Evolutionary conservation across 768 basidiomycete species (phyloP).

Genomic region (Suillus occidentalis): DNA sequence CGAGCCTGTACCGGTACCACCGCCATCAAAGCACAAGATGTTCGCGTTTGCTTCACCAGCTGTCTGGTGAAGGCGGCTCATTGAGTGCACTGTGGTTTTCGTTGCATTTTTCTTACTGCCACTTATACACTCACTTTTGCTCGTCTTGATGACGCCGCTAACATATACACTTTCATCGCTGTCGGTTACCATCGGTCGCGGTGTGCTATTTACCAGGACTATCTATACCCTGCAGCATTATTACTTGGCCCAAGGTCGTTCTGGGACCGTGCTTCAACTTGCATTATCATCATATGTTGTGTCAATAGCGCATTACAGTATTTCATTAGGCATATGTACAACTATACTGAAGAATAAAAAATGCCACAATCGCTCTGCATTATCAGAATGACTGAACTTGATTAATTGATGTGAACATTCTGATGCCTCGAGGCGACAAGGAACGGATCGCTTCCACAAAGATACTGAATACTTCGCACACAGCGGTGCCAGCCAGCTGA

Average conservation of each 20-base stretch:
- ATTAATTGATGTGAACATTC: neutral
- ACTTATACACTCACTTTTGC: conserved; percentile 16
- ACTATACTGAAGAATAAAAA: conserved; percentile 26
- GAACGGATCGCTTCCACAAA: neutral
- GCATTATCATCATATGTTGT: conserved; percentile 35
- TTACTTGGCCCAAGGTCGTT: conserved; percentile 6
- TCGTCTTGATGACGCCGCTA: conserved; percentile 33
- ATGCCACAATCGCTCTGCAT: conserved; percentile 25
- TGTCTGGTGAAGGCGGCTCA: conserved; percentile 65
- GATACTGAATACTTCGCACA: neutral
- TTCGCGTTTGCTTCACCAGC: conserved; percentile 64
- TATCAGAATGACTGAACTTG: neutral
- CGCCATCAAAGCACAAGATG: conserved; percentile 55
- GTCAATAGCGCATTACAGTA: conserved; percentile 36
- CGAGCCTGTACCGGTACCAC: conserved; percentile 23
- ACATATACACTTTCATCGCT: conserved; percentile 21
- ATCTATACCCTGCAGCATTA: conserved; percentile 30
- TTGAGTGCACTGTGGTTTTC: conserved; percentile 13
- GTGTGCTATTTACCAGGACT: conserved; percentile 32
- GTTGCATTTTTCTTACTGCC: conserved; percentile 23
- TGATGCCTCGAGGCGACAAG: neutral
- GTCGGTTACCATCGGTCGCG: conserved; percentile 12
- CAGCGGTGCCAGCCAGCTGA: neutral
- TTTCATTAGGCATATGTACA: conserved; percentile 36
- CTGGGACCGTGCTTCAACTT: conserved; percentile 8